These are phyloP conservation scores for Fusarium penzigii DNA, from an alignment of 2,329 filamentous ascomycete genomes.

Conservation along the genomic window DNA sequence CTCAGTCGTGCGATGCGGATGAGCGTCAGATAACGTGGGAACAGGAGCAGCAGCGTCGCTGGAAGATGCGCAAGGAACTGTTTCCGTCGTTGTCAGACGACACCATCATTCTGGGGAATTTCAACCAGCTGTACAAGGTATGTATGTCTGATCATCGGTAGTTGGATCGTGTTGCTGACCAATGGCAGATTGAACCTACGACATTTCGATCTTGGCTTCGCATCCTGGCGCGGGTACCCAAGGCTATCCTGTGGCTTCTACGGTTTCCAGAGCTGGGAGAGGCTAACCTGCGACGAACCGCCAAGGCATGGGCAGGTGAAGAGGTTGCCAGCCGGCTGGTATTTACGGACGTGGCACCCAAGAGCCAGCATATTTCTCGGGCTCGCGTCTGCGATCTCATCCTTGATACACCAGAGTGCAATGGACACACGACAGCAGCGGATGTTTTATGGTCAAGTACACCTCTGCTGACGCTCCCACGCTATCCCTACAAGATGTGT, in stretches of 20 bases:
- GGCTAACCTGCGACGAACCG: slow-evolving; percentile 77
- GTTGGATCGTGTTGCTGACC: neutral
- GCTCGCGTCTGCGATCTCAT: slow-evolving; percentile 93
- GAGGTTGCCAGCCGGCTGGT: slow-evolving; percentile 84
- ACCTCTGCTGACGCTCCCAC: slow-evolving; percentile 83
- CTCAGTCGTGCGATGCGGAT: slow-evolving; percentile 78
- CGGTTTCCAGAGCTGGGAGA: slow-evolving; percentile 95
- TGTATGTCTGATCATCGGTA: slow-evolving; percentile 48
- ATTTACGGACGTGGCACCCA: slow-evolving; percentile 96
- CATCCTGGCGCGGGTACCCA: slow-evolving; percentile 81
- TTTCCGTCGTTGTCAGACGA: slow-evolving; percentile 84
- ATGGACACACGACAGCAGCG: slow-evolving; percentile 95
- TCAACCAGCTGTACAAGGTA: slow-evolving; percentile 99
- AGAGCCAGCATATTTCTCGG: slow-evolving; percentile 88
- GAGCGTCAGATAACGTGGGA: slow-evolving; percentile 75
- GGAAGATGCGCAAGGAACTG: slow-evolving; percentile 90
- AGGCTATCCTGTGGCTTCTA: slow-evolving; percentile 92
- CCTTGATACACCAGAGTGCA: slow-evolving; percentile 96
- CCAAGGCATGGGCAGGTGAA: slow-evolving; percentile 78
- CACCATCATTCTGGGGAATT: slow-evolving; percentile 90
- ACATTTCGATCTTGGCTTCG: slow-evolving; percentile 95
- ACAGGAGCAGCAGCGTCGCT: slow-evolving; percentile 77
- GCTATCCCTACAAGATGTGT: slow-evolving; percentile 98
- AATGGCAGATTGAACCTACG: slow-evolving; percentile 83
- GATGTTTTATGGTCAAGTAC: slow-evolving; percentile 97